Base-by-base conservation (phyloP, 768 basidiomycete genomes). In the Hericium rajendrae region DNA sequence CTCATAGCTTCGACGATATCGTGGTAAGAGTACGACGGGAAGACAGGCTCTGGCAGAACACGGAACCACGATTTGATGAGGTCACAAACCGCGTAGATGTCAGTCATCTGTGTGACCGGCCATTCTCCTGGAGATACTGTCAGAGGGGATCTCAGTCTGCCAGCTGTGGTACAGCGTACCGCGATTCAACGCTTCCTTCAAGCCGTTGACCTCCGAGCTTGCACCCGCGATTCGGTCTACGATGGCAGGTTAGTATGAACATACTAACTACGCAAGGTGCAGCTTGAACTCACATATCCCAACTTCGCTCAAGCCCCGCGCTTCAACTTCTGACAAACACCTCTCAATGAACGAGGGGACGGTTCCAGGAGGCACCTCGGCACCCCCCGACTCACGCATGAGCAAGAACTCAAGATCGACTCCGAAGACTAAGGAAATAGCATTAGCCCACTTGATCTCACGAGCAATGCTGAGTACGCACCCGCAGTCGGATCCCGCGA, bases 61-160 rank as follows among this genome's bases (percentile, higher is more conserved):
- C 91, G 81, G 75, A 93, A 86, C 88, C 88, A 93, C 0, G 85
- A 80, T 72, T 92, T 92, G 67, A 94, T 78, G 59, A 88, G 72
- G 66, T 91, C 91, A 58, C 90, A 84, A 39, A 93, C 80, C 38
- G 88, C 87, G 68, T 91, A 85, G 46, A 93, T 85, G 64, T 94
- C 91, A 1, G 83, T 83, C 24, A 69, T 73, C 38, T 74, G 67
- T 38, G 78, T 71, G 64, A 86, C 77, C 1, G 86, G 86, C 64
- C 73, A 77, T 64, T 84, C 80, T 57, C 85, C 82, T 81, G 43
- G 22, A n/a, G 20, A 38, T 20, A 52, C 55, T 22, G 13, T 55
- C 38, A 53, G 24, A 62, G 20, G 51, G 54, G 57, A 32, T 8
- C 6, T 6, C 20, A 15, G 24, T 6, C 53, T 46, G 16, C n/a